Base-by-base conservation (phyloP, 2,329 filamentous ascomycete genomes). In the Cladosporium colombiae region DNA sequence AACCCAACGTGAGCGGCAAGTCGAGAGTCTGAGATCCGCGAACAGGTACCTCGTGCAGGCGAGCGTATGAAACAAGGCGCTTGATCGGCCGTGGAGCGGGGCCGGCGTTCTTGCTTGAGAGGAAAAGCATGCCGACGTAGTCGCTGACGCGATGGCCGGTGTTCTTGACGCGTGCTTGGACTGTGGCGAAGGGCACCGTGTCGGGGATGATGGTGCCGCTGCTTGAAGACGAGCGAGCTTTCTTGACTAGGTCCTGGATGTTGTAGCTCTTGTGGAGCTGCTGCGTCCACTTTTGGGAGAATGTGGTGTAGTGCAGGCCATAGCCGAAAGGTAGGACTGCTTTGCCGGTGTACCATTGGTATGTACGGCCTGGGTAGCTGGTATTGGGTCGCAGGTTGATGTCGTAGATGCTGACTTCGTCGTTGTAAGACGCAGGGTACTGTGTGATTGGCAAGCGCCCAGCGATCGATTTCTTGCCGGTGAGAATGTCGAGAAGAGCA, bases 221-320 rank as follows among this genome's bases (percentile, higher is more conserved):
- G 27, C 18, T 23, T 21, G 60, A 55, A 31, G 49, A 35, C 7
- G 60, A 31, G 50, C 50, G 60, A 16, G 50, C 61, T 31, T 40
- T 29, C 44, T 56, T 25, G 18, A 79, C 67, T 5, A 81, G 72
- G 1, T 74, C 64, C 1, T 69, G 70, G 63, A 81, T 81, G 52
- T 79, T 69, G 66, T 75, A 80, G 2, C 71, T 65, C 8, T 63
- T 53, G n/a, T 67, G 44, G 11, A 66, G 62, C 21, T 57, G 46
- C 16, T 66, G 68, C 18, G 59, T 66, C 66, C 68, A 68, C 40
- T 66, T 59, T 10, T 61, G 40, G 16, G 69, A 68, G 70, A 81
- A 82, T 5, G 72, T 78, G 0, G 80, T 81, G 67, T 82, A 82
- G 72, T 80, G 80, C 6, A 81, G 66, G 1, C 80, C 80, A 56